Percentiles rank a stretch among this genome's conserved stretches.
Conservation (phyloP, 805 yeast genomes). For the Metahyphopichia silvanorum region DNA sequence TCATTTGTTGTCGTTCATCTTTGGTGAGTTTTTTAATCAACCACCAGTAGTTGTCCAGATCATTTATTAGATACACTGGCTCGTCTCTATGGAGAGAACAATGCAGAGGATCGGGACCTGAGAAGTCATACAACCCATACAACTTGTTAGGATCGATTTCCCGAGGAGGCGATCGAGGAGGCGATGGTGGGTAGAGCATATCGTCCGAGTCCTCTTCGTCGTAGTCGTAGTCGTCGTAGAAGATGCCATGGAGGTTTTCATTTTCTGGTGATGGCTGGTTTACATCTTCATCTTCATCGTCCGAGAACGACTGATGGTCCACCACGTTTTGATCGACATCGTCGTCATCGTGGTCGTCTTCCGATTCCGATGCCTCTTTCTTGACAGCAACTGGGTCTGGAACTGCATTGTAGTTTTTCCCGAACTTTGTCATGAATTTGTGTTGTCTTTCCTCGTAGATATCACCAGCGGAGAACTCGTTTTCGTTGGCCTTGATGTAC, state of each 20-base stretch:
- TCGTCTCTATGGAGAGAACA: constrained; percentile 78
- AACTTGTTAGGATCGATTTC: constrained; percentile 80
- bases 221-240: constrained; percentile 7
- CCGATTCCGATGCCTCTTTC: not conserved
- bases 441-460: constrained; percentile 34
- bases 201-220: constrained; percentile 41
- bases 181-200: constrained; percentile 50
- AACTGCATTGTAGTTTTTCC: constrained; percentile 20
- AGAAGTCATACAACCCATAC: constrained; percentile 83
- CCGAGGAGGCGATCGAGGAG: constrained; percentile 76
- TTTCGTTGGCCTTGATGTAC: constrained; percentile 25
- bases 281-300: constrained; percentile 7
- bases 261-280: not conserved
- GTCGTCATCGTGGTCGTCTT: constrained; percentile 4
- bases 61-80: constrained; percentile 77
- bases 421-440: constrained; percentile 28
- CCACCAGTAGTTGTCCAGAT: constrained; percentile 97
- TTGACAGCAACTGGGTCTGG: not conserved
- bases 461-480: constrained; percentile 30
- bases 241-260: constrained; percentile 2
- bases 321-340: constrained; percentile 3
- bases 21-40: constrained; percentile 52
- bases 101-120: constrained; percentile 92
- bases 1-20: constrained; percentile 30
- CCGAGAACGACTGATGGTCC: not conserved